Conservation (phyloP, 345 rosid species). For the Bretschneidera sinensis region DNA sequence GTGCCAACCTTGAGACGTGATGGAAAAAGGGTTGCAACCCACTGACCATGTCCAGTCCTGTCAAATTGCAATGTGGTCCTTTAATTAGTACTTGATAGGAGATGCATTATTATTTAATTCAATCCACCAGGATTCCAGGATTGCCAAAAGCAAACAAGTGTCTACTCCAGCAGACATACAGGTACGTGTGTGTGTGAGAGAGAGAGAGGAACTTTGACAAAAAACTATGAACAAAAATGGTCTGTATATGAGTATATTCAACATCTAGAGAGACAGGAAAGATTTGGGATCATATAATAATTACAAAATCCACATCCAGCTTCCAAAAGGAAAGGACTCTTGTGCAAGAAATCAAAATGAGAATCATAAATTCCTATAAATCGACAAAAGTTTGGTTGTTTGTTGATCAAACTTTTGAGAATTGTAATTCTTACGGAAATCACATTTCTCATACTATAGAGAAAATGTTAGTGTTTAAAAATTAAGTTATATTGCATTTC, state of each 20-base stretch:
- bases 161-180: background rate
- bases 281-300: too few relatives aligned
- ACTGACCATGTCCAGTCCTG: constrained; percentile 99
- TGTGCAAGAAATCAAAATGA: too few relatives aligned
- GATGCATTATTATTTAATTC: background rate
- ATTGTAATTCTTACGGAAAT: too few relatives aligned
- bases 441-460: background rate
- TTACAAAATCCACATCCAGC: too few relatives aligned
- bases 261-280: too few relatives aligned
- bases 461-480: background rate
- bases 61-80: constrained; percentile 13
- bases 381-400: too few relatives aligned
- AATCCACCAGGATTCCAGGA: background rate
- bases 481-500: background rate
- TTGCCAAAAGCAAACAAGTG: background rate
- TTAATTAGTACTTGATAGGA: background rate
- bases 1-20: constrained; percentile 88
- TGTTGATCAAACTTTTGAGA: background rate
- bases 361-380: too few relatives aligned
- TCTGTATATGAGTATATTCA: background rate
- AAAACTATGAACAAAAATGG: background rate
- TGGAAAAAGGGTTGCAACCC: constrained; percentile 85
- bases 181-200: background rate
- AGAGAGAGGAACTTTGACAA: background rate
- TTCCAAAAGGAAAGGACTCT: too few relatives aligned